Conservation (phyloP, 306 rosid species). For the Ceratonia siliqua region DNA sequence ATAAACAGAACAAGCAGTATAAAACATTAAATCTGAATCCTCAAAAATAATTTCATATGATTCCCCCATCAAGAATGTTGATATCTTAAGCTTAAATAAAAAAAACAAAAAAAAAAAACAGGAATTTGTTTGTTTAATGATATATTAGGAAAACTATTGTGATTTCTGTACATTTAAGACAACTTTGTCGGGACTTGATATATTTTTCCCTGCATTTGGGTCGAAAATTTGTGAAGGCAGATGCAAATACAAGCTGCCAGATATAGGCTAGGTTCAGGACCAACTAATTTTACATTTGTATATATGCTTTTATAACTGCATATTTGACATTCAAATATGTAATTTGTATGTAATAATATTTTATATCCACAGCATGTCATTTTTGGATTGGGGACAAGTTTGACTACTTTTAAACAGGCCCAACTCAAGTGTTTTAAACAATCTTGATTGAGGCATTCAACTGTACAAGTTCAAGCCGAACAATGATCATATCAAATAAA, state of each 20-base stretch:
- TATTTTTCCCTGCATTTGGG: neutral
- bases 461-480: neutral
- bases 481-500: constrained; percentile 2
- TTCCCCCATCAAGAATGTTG: neutral
- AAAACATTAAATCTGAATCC: constrained; percentile 8
- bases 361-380: neutral
- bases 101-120: constrained; percentile 22
- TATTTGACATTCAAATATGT: no score
- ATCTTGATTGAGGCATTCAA: neutral
- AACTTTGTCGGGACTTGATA: neutral
- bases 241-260: neutral
- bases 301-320: neutral
- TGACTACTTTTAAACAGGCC: neutral
- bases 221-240: neutral
- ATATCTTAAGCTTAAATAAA: neutral
- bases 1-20: neutral
- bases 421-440: neutral
- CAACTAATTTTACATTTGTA: neutral
- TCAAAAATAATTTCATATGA: constrained; percentile 14
- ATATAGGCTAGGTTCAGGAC: neutral
- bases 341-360: no score
- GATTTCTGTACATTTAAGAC: constrained; percentile 5
- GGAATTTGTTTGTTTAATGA: neutral
- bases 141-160: neutral
- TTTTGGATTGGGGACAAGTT: neutral